Evolutionary conservation across 202 grass and related monocot species (phyloP), one percentile per base, ranked within the genome.

Genomic region (Saccharum hybrid): DNA sequence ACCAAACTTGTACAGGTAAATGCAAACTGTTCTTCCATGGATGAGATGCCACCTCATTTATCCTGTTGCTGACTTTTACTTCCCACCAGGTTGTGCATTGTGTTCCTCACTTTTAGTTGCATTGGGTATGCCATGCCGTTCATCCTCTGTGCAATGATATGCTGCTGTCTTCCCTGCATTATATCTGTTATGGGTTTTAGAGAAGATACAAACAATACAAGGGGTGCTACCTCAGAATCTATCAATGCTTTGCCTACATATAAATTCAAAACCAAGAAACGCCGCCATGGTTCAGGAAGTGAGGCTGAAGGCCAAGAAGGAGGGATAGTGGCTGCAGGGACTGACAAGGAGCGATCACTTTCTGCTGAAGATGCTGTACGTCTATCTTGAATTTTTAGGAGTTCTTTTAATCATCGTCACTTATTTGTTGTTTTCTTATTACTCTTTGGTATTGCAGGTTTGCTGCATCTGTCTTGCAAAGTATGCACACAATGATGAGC

Each of bases 61-160:
- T 48, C 33, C 33, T 38, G 30, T 40, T 80, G 54, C 83, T 91
- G 75, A 91, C 59, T 49, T 91, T 86, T 38, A 4, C 82, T 66
- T 65, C 26, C 49, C 88, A 33, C 71, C 81, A 98, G 96, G 91
- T 87, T 98, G 73, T 99, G 96, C 72, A 92, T 96, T 77, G 96
- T 92, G 16, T 99, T 99, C 91, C 91, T 99, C 74, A 92, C 86
- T 57, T 96, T 99, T 70, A 96, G 93, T 66, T 99, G 96, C 84
- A 94, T 99, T 67, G 93, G 93, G 18, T 99, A 99, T 88, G 96
- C 93, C 54, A 94, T 99, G 91, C 96, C 96, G 37, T 99, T 99
- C 84, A 99, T 99, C 88, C 91, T 99, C 26, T 99, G 93, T 63
- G 91, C 89, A 63, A 88, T 99, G 79, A 99, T 99, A 84, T 99